Evolutionary conservation across 495 filamentous ascomycete genomes (phyloP), one percentile per base, ranked within the genome.

Genomic region (Hypoxylon intermedium): DNA sequence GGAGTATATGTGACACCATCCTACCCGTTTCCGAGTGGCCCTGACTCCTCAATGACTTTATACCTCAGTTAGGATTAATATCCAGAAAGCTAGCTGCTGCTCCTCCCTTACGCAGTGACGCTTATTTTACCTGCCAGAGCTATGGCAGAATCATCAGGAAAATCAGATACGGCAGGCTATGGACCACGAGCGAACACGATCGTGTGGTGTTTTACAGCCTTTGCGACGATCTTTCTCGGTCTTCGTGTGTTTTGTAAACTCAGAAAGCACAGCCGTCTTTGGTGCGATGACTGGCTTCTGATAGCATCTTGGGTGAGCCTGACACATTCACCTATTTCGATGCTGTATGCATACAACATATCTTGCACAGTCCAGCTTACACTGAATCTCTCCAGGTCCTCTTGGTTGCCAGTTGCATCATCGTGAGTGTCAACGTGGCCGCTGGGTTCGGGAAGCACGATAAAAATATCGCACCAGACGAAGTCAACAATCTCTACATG

Each of bases 361-460:
- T 28, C 4, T 28, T 30, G 6, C 24, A 26, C 24, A n/a, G n/a
- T 37, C 18, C 9, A 28, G 16, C 40, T 52, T 16, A 58, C 34
- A 18, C 13, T 9, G 7, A 4, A 7, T 36, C 5, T 20, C 12
- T 19, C 4, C 19, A 72, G 69, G 13, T 66, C 15, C 43, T 68
- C 53, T 52, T 72, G 15, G 21, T 71, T 15, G 40, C 33, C 3
- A 63, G 64, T 0, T 57, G 58, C 16, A 31, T 53, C 34, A 19
- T 73, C 5, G 42, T 68, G 2, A 68, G 68, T 18, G n/a, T 63
- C 2, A 67, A 58, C 50, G 51, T 70, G 0, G 24, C 50, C 9
- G 45, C 46, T 6, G 73, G 73, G 3, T 33, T 72, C 1, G 73
- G 73, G 0, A 71, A 63, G 19, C 70, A 74, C 43, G 47, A 64